phyloP scores from a whole-genome alignment of 257 asterid species.

The Solanum habrochaites region DNA sequence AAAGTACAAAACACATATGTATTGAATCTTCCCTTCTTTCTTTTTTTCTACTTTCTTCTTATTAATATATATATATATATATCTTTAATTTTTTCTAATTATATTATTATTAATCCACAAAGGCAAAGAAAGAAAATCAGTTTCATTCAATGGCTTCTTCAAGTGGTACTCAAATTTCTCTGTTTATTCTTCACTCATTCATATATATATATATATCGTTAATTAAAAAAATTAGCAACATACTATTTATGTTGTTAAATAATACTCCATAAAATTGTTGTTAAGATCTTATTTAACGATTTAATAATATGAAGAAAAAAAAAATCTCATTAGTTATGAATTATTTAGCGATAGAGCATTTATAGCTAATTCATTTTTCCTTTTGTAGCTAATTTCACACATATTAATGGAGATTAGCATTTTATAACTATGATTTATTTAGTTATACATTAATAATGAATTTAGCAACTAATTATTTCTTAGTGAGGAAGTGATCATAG shows the following conservation, averaged over 20 bases:
- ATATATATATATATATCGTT: not conserved
- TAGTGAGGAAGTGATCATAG: not conserved
- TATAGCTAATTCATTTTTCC: not conserved
- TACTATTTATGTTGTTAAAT: not conserved
- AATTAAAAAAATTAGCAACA: not conserved
- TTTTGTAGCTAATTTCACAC: not conserved
- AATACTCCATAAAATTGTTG: not conserved
- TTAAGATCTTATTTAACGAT: not conserved
- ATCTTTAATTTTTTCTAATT: not conserved
- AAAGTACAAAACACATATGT: not conserved
- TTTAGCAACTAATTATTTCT: not conserved
- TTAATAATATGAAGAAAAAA: not conserved
- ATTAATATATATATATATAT: not conserved
- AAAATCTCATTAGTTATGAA: not conserved
- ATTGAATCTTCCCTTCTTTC: not conserved
- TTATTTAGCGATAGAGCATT: not conserved
- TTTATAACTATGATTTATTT: not conserved
- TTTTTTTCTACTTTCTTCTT: not conserved
- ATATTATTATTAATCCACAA: not conserved
- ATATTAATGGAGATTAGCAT: not conserved
- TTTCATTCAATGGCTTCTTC: not conserved
- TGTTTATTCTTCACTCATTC: no score
- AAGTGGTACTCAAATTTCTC: not conserved
- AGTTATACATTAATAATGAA: not conserved
- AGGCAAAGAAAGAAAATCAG: not conserved